Base-by-base conservation (phyloP, 2,329 filamentous ascomycete genomes). In the Emmonsia crescens region DNA sequence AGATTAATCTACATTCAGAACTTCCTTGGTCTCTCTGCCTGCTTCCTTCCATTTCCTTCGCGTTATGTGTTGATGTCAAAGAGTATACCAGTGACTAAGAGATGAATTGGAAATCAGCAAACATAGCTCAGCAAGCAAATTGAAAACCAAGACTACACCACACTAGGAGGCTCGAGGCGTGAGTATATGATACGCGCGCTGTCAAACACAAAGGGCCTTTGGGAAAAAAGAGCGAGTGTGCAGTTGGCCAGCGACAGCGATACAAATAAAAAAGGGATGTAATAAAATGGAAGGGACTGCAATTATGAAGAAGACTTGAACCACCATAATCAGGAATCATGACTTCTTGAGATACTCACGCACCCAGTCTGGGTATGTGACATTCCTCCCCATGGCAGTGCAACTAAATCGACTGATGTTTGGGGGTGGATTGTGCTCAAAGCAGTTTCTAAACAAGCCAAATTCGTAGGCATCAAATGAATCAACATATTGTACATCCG, bases 361-460 rank as follows among this genome's bases (percentile, higher is more conserved):
- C 27, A 62, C 24, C 55, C 60, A 62, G 48, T 62, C 60, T 54
- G 56, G 60, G 33, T 62, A 59, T 59, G 60, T 62, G 60, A 62
- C 60, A 59, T 62, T 59, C 56, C 56, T 59, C 51, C 59, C 49
- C 24, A 57, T 56, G 33, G 33, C 19, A 59, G 48, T 59, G 46
- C 60, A 62, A 54, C 56, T 54, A 54, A 52, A 61, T 46, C 36
- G 55, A 59, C 55, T 62, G 31, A 62, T 59, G 31, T 58, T 46
- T 46, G 60, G 60, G 48, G 60, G 60, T 24, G 55, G 60, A 46
- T 44, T 52, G 60, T 59, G 60, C 56, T 62, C 48, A 62, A 54
- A 62, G 44, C 24, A 33, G 55, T 62, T 59, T 55, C 60, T 54
- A 54, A 62, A 62, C 36, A 62, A 55, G 56, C 55, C 60, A 33